Evolutionary conservation across 306 rosid genomes (phyloP), one percentile per base, ranked within the genome.

Genomic region (Acacia melanoxylon): DNA sequence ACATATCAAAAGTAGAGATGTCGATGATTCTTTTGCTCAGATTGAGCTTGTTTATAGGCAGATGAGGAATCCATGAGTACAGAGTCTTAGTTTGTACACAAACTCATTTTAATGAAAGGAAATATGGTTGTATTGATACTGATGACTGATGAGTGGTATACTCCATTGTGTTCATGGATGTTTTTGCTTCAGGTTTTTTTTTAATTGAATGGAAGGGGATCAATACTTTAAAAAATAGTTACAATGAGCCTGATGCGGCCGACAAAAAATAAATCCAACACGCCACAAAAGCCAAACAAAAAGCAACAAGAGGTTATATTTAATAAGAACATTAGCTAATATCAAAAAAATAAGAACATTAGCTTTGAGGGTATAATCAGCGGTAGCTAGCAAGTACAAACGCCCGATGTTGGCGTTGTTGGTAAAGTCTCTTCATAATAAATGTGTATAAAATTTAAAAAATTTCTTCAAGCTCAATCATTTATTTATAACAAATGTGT

Each of bases 21-120:
- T 56, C 80, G 16, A 27, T 68, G 41, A 58, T 82, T 88, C 83
- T 87, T 93, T 88, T 74, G 85, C 94, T 87, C 90, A 6, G 37
- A 42, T 44, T 70, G 75, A 68, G 73, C 73, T 10, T 68, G 49
- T 40, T 40, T 27, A 40, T 40, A 68, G 78, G 78, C 76, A 67
- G 69, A 58, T 75, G 41, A 37, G n/a, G 33, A 29, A 63, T 61
- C 20, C 41, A 44, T 42, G 24, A 27, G 46, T 15, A 24, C 42
- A 45, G 15, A n/a, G 31, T 49, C 37, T 46, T 68, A 62, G 12
- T 35, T 63, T 63, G 69, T 63, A 27, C 69, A 63, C 15, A 6
- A 63, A 29, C 41, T 63, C 69, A 63, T 63, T 29, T 62, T 15
- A 63, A 29, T 63, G 69, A 63, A 63, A 27, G 69, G 37, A 31